These are phyloP conservation scores for Penicillium lividum DNA, from an alignment of 495 filamentous ascomycete genomes.

Conservation along the genomic window DNA sequence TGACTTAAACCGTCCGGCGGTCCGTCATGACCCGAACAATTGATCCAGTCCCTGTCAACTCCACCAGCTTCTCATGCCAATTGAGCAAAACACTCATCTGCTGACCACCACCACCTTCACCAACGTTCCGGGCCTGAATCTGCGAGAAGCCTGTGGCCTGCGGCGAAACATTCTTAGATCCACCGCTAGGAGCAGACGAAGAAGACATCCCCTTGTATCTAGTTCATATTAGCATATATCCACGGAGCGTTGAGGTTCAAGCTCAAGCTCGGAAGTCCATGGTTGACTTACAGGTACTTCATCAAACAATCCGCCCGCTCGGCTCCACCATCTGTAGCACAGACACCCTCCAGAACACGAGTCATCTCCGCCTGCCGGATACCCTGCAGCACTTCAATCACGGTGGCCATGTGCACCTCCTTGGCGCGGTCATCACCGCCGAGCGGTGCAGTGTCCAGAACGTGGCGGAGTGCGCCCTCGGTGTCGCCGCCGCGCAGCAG, in stretches of 20 bases:
- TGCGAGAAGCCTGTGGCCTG: slow-evolving; percentile 86
- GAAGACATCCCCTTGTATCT: slow-evolving; percentile 86
- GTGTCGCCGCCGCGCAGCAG: slow-evolving; percentile 79
- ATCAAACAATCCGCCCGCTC: slow-evolving; percentile 60
- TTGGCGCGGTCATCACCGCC: slow-evolving; percentile 74
- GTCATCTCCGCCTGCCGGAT: slow-evolving; percentile 92
- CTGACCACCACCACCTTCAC: slow-evolving; percentile 75
- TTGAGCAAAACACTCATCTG: slow-evolving; percentile 91
- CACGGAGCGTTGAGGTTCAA: no score
- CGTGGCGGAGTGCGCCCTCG: slow-evolving; percentile 78
- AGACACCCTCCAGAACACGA: slow-evolving; percentile 75
- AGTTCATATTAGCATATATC: slow-evolving; percentile 10
- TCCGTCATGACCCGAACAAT: slow-evolving; percentile 92
- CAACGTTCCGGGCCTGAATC: slow-evolving; percentile 66
- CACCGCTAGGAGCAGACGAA: slow-evolving; percentile 33
- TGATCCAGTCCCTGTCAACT: slow-evolving; percentile 81
- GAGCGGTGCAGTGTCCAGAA: slow-evolving; percentile 73
- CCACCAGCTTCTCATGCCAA: slow-evolving; percentile 95
- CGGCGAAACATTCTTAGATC: slow-evolving; percentile 60
- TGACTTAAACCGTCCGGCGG: slow-evolving; percentile 74
- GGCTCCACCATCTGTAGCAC: slow-evolving; percentile 65
- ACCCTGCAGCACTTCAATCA: slow-evolving; percentile 84
- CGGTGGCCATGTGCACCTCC: slow-evolving; percentile 78
- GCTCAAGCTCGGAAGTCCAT: not conserved
- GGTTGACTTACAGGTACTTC: slow-evolving; percentile 49